phyloP scores from a whole-genome alignment of 371 early-diverging fungal genomes.

The Rhizopus arrhizus region DNA sequence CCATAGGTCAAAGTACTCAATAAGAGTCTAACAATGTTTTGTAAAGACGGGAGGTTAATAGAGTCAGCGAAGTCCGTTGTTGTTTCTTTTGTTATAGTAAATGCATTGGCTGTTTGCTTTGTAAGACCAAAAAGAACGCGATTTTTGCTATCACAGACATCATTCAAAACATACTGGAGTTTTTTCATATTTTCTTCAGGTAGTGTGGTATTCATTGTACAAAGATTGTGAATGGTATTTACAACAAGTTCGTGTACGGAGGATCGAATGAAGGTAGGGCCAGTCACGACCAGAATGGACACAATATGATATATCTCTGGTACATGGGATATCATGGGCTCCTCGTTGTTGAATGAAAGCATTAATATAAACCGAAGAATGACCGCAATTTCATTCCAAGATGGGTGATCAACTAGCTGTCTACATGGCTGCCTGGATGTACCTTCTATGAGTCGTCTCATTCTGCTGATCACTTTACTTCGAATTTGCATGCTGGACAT shows the following conservation, averaged over 20 bases:
- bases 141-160: slow-evolving; percentile 79
- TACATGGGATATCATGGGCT: slow-evolving; percentile 68
- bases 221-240: slow-evolving; percentile 87
- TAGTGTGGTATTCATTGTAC: slow-evolving; percentile 63
- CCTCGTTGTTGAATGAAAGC: slow-evolving; percentile 83
- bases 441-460: slow-evolving; percentile 74
- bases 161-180: slow-evolving; percentile 61
- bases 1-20: slow-evolving; percentile 80
- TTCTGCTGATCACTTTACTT: slow-evolving; percentile 80
- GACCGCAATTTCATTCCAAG: slow-evolving; percentile 88
- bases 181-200: slow-evolving; percentile 63
- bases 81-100: slow-evolving; percentile 67
- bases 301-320: slow-evolving; percentile 88
- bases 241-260: slow-evolving; percentile 91
- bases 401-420: slow-evolving; percentile 74
- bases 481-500: slow-evolving; percentile 77
- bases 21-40: slow-evolving; percentile 75
- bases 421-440: slow-evolving; percentile 75
- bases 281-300: slow-evolving; percentile 80
- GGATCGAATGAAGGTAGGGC: slow-evolving; percentile 79
- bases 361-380: slow-evolving; percentile 84
- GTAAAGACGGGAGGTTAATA: slow-evolving; percentile 74
- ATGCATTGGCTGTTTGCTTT: slow-evolving; percentile 73
- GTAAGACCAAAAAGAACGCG: slow-evolving; percentile 80
- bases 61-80: slow-evolving; percentile 66